Evolutionary conservation across 169 alveolate genomes (phyloP), one percentile per base, ranked within the genome.

Genomic region (Plasmodium relictum): DNA sequence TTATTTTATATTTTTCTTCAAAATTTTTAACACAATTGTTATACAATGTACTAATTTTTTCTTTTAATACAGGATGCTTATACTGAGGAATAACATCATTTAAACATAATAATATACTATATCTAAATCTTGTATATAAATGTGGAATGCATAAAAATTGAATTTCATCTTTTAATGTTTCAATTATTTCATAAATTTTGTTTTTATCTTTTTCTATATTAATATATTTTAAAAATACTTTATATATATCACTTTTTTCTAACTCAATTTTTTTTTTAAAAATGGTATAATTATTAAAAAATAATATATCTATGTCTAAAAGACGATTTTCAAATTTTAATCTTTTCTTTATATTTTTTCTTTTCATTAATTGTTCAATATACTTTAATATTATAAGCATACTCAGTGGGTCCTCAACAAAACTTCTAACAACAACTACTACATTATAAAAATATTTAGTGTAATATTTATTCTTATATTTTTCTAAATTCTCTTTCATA

Each of bases 291-390:
- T 62, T 66, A 70, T 76, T 76, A 76, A 76, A 76, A 76, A 76
- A 76, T 76, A 76, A 37, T 22, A 76, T 76, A 65, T 76, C 89
- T 16, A 76, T 76, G 31, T 76, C 89, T 76, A 76, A 62, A 6
- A 62, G 22, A 20, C 89, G 89, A 50, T 76, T 76, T 76, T 76
- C 71, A 42, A 76, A 76, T 76, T 26, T 76, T 63, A 62, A 58
- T n/a, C 9, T 26, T 22, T 76, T 44, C 37, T 76, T 76, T 50
- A 37, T n/a, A 26, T 62, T 58, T 58, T 56, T 26, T 45, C 89
- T 76, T 76, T 62, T 62, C 89, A 76, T 76, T 68, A 76, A 16
- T 14, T 62, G 71, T 7, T 76, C 89, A 14, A 76, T 76, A 70
- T 76, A 76, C 54, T 76, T 76, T 76, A 76, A 26, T 10, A 76